Evolutionary conservation across 345 rosid species (phyloP).

Genomic region (Citrus glauca): DNA sequence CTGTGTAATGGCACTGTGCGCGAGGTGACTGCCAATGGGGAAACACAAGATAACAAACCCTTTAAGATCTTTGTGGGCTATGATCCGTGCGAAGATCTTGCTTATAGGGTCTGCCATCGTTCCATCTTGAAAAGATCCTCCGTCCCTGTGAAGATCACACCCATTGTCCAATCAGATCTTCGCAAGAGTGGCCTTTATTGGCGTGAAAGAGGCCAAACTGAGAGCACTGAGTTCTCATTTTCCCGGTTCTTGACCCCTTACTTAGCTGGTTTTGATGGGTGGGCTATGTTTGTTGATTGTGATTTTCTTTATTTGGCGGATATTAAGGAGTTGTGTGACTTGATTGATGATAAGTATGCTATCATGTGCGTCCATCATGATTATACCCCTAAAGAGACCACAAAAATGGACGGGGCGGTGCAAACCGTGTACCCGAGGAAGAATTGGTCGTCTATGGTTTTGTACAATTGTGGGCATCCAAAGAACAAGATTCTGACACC

Average conservation of each 20-base stretch:
- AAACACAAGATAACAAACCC: slow-evolving; percentile 21
- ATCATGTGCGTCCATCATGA: slow-evolving; percentile 97
- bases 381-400: slow-evolving; percentile 82
- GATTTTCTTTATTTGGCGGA: slow-evolving; percentile 92
- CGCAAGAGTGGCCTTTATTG: slow-evolving; percentile 65
- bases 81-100: slow-evolving; percentile 85
- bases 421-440: slow-evolving; percentile 95
- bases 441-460: slow-evolving; percentile 99
- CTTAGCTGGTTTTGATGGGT: slow-evolving; percentile 70
- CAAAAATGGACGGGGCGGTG: slow-evolving; percentile 95
- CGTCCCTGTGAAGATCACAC: slow-evolving; percentile 74
- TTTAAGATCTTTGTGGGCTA: slow-evolving; percentile 91
- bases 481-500: slow-evolving; percentile 75
- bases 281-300: slow-evolving; percentile 99
- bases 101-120: slow-evolving; percentile 77
- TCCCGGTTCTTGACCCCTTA: slow-evolving; percentile 85
- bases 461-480: slow-evolving; percentile 89
- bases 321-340: slow-evolving; percentile 68
- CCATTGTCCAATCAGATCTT: slow-evolving; percentile 82
- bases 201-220: slow-evolving; percentile 74
- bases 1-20: slow-evolving; percentile 27
- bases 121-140: slow-evolving; percentile 74
- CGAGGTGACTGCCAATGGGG: slow-evolving; percentile 17
- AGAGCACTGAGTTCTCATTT: slow-evolving; percentile 99
- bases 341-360: slow-evolving; percentile 83